These are phyloP conservation scores for Cystobasidium sp. DNA, from an alignment of 1,284 basidiomycete species.

Conservation along the genomic window DNA sequence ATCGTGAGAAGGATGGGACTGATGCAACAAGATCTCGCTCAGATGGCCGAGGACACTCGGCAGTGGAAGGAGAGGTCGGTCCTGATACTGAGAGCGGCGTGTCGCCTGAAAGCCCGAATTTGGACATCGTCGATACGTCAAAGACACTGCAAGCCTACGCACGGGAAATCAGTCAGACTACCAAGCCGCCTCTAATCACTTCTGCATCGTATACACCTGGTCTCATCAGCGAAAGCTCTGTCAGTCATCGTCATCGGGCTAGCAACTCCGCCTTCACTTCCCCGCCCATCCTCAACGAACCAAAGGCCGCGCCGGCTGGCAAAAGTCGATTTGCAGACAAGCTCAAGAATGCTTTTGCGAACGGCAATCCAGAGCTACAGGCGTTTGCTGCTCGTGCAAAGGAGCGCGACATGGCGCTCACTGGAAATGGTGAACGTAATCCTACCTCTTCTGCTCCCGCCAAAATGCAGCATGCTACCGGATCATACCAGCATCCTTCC, in stretches of 20 bases:
- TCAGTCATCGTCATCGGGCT: background rate
- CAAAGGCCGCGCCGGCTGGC: background rate
- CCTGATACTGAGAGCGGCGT: background rate
- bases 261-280: conserved; percentile 13
- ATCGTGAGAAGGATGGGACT: conserved; percentile 59
- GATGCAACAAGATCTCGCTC: background rate
- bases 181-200: conserved; percentile 4
- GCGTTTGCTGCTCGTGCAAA: conserved; percentile 51
- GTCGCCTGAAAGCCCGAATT: conserved; percentile 6
- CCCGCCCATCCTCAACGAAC: background rate
- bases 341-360: conserved; percentile 50
- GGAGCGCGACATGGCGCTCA: conserved; percentile 47
- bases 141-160: conserved; percentile 33
- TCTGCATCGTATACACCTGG: conserved; percentile 2
- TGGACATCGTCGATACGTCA: conserved; percentile 27
- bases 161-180: conserved; percentile 42
- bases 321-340: conserved; percentile 49
- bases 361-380: conserved; percentile 53
- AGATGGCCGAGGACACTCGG: background rate
- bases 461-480: conserved; percentile 48
- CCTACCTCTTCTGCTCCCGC: conserved; percentile 51
- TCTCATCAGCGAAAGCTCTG: background rate
- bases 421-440: conserved; percentile 45
- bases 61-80: background rate
- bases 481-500: conserved; percentile 6